Percentiles rank a stretch among this genome's conserved stretches.
Evolutionary conservation across 1,284 basidiomycete species (phyloP).

Genomic region (Sporisorium sorghi): DNA sequence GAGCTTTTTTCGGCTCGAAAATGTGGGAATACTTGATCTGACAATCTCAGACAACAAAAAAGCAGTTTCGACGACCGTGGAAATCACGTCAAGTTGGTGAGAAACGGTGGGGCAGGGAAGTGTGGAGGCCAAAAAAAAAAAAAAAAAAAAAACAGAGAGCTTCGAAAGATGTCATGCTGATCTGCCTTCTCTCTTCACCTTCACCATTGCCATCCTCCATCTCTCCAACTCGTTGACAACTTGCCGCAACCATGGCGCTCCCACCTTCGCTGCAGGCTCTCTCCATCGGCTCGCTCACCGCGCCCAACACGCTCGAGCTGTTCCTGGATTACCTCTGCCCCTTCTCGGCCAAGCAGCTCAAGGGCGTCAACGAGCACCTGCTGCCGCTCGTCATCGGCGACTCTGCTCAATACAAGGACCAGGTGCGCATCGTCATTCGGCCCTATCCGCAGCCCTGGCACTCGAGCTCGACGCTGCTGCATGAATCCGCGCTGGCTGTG

Average conservation of each 20-base stretch:
- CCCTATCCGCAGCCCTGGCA: slow-evolving; percentile 79
- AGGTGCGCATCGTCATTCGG: slow-evolving; percentile 82
- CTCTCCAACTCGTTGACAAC: no score
- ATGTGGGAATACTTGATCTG: neutral
- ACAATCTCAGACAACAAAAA: neutral
- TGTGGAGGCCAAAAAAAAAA: no score
- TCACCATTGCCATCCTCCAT: slow-evolving; percentile 6
- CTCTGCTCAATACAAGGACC: slow-evolving; percentile 74
- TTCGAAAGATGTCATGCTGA: no score
- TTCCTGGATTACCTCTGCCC: slow-evolving; percentile 74
- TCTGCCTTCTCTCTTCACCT: neutral
- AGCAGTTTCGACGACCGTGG: neutral
- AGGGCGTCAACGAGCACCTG: slow-evolving; percentile 69
- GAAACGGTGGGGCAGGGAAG: no score
- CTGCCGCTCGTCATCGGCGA: slow-evolving; percentile 65
- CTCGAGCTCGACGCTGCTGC: slow-evolving; percentile 76
- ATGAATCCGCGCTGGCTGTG: slow-evolving; percentile 83
- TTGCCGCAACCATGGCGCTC: slow-evolving; percentile 82
- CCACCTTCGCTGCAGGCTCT: slow-evolving; percentile 81
- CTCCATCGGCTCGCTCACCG: slow-evolving; percentile 76
- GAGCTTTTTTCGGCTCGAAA: neutral
- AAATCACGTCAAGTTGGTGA: slow-evolving; percentile 1
- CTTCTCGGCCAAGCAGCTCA: slow-evolving; percentile 73
- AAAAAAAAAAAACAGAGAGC: no score
- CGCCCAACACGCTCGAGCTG: slow-evolving; percentile 86